A percentile compares a stretch with the other conserved stretches of the same genome.
Conservation (phyloP, 1,139 yeast genomes). For the Chernovozyma aurita region DNA sequence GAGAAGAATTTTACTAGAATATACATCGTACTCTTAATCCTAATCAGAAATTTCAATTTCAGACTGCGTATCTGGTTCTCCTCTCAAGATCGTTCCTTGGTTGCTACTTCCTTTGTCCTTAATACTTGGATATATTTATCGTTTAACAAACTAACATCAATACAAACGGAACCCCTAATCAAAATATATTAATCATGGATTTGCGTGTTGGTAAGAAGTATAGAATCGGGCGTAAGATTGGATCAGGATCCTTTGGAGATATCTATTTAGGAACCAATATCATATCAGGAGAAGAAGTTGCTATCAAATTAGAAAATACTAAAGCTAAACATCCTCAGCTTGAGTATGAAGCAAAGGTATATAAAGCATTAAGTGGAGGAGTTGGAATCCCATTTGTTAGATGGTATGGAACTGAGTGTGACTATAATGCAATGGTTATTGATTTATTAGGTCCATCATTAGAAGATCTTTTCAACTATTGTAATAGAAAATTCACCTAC, state of each 20-base stretch:
- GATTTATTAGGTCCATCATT: constrained; percentile 93
- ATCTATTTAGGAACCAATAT: constrained; percentile 90
- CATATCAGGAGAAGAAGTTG: constrained; percentile 95
- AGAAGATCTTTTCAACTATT: constrained; percentile 93
- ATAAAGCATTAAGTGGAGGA: constrained; percentile 92
- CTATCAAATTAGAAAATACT: constrained; percentile 87
- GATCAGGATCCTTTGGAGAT: constrained; percentile 97
- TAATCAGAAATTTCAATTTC: too few species aligned
- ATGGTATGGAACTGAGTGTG: constrained; percentile 97
- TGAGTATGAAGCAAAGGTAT: constrained; percentile 94
- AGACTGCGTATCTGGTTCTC: too few species aligned
- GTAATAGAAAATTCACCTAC: constrained; percentile 88
- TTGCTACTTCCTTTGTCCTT: too few species aligned
- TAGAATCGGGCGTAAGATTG: constrained; percentile 93
- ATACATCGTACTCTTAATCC: too few species aligned
- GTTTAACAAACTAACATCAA: too few species aligned
- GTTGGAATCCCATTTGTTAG: constrained; percentile 96
- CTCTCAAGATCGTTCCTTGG: too few species aligned
- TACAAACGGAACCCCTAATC: too few species aligned
- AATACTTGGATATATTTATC: too few species aligned
- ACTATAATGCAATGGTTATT: constrained; percentile 94
- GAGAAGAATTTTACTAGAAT: too few species aligned
- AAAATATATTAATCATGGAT: too few species aligned
- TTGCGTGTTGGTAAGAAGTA: constrained; percentile 93
- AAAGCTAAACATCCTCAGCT: constrained; percentile 95